Percentiles rank a stretch among this genome's conserved stretches.
phyloP scores from a whole-genome alignment of 1,284 basidiomycete species.

The Ceratobasidium sp. region DNA sequence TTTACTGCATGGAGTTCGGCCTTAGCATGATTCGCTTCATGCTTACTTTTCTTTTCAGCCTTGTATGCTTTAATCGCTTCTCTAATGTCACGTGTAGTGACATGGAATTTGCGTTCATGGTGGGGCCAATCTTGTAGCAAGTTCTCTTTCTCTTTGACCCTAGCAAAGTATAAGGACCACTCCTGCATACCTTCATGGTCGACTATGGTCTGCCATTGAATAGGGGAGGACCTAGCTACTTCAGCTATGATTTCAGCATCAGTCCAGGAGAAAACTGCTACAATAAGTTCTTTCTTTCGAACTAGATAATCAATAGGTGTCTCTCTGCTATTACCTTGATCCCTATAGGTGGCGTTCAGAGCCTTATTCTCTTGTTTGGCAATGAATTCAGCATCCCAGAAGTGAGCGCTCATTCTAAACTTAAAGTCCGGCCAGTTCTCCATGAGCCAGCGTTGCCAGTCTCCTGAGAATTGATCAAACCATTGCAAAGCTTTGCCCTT shows the following conservation, averaged over 20 bases:
- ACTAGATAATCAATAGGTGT: neutral
- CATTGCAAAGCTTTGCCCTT: neutral
- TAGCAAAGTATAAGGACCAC: neutral
- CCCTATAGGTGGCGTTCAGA: neutral
- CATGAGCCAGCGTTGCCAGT: neutral
- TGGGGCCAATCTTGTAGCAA: neutral
- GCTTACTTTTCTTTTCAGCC: neutral
- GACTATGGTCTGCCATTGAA: neutral
- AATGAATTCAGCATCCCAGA: neutral
- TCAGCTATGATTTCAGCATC: conserved; percentile 4
- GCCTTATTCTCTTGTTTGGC: neutral
- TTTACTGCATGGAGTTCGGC: conserved; percentile 9
- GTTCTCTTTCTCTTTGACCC: neutral
- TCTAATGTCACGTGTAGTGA: neutral
- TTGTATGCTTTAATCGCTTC: conserved; percentile 10
- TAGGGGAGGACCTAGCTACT: neutral
- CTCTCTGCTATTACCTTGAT: neutral
- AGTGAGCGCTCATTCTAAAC: neutral
- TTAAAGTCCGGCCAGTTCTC: neutral
- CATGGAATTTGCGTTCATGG: neutral
- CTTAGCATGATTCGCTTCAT: neutral
- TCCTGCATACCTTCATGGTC: neutral
- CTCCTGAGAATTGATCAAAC: conserved; percentile 8
- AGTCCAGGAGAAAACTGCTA: neutral
- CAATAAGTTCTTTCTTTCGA: conserved; percentile 10